These are phyloP conservation scores for Oemleria cerasiformis DNA, from an alignment of 306 rosid genomes.

Conservation along the genomic window DNA sequence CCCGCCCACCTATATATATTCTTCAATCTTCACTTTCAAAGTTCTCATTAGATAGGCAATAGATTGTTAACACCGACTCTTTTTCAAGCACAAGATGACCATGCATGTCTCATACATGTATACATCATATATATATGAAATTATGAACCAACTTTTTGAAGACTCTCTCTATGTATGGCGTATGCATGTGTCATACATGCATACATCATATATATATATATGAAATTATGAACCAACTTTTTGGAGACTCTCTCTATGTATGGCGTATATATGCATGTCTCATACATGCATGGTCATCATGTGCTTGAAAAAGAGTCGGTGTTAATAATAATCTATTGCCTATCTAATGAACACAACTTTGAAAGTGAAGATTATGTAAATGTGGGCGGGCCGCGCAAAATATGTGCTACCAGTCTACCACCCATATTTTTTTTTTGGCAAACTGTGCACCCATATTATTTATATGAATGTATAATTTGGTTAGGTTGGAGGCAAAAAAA, in stretches of 20 bases:
- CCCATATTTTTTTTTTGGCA: background rate
- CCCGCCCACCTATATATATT: background rate
- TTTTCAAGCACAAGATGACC: background rate
- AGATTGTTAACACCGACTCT: background rate
- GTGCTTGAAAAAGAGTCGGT: background rate
- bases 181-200: too few species aligned
- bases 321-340: background rate
- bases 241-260: background rate
- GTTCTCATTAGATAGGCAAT: background rate
- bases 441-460: background rate
- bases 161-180: background rate
- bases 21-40: background rate
- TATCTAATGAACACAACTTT: constrained; percentile 4
- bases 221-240: too few species aligned
- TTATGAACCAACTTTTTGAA: too few species aligned
- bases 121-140: background rate
- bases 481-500: background rate
- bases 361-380: background rate
- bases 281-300: too few species aligned
- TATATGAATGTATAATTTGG: background rate
- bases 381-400: constrained; percentile 6
- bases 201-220: background rate
- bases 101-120: too few species aligned
- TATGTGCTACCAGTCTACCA: background rate
- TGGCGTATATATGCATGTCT: background rate